Percentiles rank a stretch among this genome's conserved stretches.
Conservation (phyloP, 345 rosid genomes). For the Toxicodendron radicans region DNA sequence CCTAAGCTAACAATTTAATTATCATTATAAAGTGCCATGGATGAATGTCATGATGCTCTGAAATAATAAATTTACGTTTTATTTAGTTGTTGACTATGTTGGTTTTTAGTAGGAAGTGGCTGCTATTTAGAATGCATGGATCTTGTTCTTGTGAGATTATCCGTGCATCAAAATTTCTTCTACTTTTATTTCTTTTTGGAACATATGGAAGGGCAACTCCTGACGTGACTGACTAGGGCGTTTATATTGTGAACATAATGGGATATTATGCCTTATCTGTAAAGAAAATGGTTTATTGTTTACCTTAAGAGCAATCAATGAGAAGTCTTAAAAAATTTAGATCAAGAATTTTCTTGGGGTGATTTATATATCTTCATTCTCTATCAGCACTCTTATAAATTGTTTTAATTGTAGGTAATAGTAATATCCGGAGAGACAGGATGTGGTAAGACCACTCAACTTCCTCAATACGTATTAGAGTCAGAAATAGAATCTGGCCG, state of each 20-base stretch:
- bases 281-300: not conserved
- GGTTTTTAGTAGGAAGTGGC: conserved; percentile 4
- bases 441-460: conserved; percentile 99
- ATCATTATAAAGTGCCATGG: not conserved
- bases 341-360: not conserved
- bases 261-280: not conserved
- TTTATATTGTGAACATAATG: not conserved
- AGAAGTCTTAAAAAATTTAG: not conserved
- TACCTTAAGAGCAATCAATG: not conserved
- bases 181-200: not conserved
- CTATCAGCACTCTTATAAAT: not conserved
- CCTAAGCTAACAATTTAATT: not conserved
- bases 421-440: conserved; percentile 99
- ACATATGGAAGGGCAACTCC: not conserved
- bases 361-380: not conserved
- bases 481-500: conserved; percentile 99
- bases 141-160: not conserved
- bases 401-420: conserved; percentile 56
- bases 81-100: not conserved
- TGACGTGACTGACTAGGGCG: not conserved
- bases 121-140: not conserved
- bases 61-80: not conserved
- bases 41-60: not conserved
- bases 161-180: not conserved
- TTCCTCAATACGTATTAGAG: conserved; percentile 92